Evolutionary conservation across 164 flowering plant species (phyloP).

Genomic region (Kingdonia uniflora): DNA sequence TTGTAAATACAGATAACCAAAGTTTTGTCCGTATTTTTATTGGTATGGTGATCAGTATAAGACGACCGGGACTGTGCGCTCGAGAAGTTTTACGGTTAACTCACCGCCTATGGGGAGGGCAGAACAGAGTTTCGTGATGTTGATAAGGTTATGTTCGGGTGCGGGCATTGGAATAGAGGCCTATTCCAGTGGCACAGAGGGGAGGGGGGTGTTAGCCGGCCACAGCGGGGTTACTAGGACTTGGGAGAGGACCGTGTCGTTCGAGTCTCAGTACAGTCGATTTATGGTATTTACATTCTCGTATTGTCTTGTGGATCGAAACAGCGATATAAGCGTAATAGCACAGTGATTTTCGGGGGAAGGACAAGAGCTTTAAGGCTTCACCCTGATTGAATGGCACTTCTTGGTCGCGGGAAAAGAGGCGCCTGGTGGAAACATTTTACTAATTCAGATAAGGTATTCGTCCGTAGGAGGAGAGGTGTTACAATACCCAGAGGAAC

Average conservation of each 20-base stretch:
- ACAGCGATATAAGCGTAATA: constrained; percentile 70
- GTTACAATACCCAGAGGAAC: constrained; percentile 55
- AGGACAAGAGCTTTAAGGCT: constrained; percentile 41
- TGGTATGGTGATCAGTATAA: constrained; percentile 96
- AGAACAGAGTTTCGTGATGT: constrained; percentile 33
- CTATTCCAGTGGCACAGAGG: constrained; percentile 93
- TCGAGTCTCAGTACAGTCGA: constrained; percentile 69
- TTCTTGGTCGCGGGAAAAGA: constrained; percentile 44
- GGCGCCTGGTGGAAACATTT: constrained; percentile 63
- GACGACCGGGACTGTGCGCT: constrained; percentile 90
- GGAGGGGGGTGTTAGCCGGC: constrained; percentile 79
- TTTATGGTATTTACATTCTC: constrained; percentile 87
- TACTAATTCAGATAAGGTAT: constrained; percentile 66
- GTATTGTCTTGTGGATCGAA: constrained; percentile 82
- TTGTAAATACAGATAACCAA: constrained; percentile 44
- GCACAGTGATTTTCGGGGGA: constrained; percentile 87
- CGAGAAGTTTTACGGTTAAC: constrained; percentile 81
- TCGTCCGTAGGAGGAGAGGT: constrained; percentile 66
- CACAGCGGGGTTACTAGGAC: constrained; percentile 79
- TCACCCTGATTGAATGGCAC: constrained; percentile 72
- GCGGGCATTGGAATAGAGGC: constrained; percentile 97
- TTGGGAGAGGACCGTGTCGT: constrained; percentile 90
- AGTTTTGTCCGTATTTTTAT: constrained; percentile 68
- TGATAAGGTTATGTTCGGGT: constrained; percentile 89
- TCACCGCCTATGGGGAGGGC: constrained; percentile 37